Conservation (phyloP, 1,284 basidiomycete genomes). For the Phlebopus sp. region DNA sequence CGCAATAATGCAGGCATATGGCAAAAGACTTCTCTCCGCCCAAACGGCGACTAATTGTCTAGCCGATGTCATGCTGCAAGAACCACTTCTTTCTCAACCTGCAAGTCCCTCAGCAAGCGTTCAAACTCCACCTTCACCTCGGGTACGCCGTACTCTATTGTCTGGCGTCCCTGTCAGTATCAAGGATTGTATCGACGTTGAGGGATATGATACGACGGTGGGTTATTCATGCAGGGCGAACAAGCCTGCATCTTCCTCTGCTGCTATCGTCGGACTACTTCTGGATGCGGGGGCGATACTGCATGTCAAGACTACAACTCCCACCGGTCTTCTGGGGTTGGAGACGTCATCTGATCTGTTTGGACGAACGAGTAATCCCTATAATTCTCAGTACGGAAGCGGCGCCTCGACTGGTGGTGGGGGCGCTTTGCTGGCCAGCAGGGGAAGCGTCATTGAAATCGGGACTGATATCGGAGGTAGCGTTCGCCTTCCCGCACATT, state of each 20-base stretch:
- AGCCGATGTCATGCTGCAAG: constrained; percentile 20
- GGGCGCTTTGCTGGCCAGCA: constrained; percentile 42
- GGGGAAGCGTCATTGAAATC: constrained; percentile 48
- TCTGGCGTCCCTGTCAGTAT: constrained; percentile 33
- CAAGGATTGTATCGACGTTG: constrained; percentile 37
- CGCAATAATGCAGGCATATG: constrained; percentile 28
- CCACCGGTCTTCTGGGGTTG: constrained; percentile 50
- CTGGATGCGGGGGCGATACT: constrained; percentile 48
- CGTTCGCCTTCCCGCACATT: constrained; percentile 52
- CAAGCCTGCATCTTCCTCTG: constrained; percentile 35
- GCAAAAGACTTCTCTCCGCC: constrained; percentile 31
- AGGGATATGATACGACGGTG: constrained; percentile 47
- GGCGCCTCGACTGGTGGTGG: constrained; percentile 52
- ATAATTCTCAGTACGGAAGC: constrained; percentile 37
- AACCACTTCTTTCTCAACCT: neutral
- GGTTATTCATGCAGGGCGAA: constrained; percentile 46
- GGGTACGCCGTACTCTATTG: constrained; percentile 10
- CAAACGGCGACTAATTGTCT: constrained; percentile 34
- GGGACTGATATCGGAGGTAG: constrained; percentile 49
- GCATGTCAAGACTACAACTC: constrained; percentile 51
- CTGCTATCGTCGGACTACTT: constrained; percentile 43
- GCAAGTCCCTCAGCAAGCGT: constrained; percentile 3
- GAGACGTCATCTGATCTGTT: constrained; percentile 57
- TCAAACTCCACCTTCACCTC: neutral
- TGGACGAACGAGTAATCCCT: constrained; percentile 47